Conservation (phyloP, 2,329 filamentous ascomycete genomes). For the Claviceps digitariae region DNA sequence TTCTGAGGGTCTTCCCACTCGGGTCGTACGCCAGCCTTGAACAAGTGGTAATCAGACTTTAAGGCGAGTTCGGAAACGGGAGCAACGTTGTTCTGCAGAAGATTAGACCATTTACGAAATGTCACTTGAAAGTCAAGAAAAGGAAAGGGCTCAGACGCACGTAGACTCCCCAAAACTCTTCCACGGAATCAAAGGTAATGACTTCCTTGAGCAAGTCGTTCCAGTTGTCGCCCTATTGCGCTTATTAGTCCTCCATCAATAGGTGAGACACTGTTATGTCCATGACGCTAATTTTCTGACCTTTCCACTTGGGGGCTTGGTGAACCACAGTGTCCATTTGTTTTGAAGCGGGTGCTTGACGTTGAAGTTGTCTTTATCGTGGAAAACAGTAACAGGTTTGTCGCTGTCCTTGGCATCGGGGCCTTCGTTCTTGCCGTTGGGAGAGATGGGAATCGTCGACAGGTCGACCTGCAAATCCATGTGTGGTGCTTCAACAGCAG, state of each 20-base stretch:
- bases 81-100: slow-evolving; percentile 84
- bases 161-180: slow-evolving; percentile 99
- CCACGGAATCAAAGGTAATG: slow-evolving; percentile 95
- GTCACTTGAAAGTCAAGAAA: slow-evolving; percentile 1
- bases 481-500: slow-evolving; percentile 19
- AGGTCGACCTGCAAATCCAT: slow-evolving; percentile 49
- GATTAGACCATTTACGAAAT: slow-evolving; percentile 6
- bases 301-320: slow-evolving; percentile 93
- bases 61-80: slow-evolving; percentile 88
- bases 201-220: slow-evolving; percentile 96
- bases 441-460: slow-evolving; percentile 54
- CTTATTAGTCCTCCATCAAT: slow-evolving; percentile 2
- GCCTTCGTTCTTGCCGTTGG: slow-evolving; percentile 40
- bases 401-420: slow-evolving; percentile 33
- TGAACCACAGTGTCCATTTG: slow-evolving; percentile 99
- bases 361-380: slow-evolving; percentile 98
- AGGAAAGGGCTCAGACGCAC: slow-evolving; percentile 43
- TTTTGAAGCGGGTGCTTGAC: slow-evolving; percentile 98
- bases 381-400: slow-evolving; percentile 84
- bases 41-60: slow-evolving; percentile 98
- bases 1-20: slow-evolving; percentile 99
- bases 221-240: slow-evolving; percentile 85
- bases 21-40: slow-evolving; percentile 92
- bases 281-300: slow-evolving; percentile 29
- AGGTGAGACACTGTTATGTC: neutral